Evolutionary conservation across 371 early-diverging fungal genomes (phyloP).

Genomic region (Zychaea mexicana): DNA sequence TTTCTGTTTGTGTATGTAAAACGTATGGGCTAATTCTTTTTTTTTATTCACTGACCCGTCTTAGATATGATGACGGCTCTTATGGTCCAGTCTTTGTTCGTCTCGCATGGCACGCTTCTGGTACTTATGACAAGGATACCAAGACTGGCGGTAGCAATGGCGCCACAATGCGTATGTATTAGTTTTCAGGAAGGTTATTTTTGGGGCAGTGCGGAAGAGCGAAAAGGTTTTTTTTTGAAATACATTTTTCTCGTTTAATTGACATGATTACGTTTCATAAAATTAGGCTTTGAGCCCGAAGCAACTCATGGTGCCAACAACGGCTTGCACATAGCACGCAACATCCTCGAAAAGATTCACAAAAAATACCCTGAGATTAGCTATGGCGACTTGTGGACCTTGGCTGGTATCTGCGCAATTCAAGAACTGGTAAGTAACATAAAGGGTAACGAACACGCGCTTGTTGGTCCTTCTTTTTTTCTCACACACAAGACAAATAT

Average conservation of each 20-base stretch:
- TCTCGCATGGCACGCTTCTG: slow-evolving; percentile 94
- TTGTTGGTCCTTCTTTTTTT: not conserved
- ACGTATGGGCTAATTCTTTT: not conserved
- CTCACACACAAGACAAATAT: not conserved
- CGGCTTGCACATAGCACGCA: slow-evolving; percentile 83
- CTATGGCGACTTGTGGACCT: slow-evolving; percentile 93
- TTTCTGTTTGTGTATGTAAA: not conserved
- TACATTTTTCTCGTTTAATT: not conserved
- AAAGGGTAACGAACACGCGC: too few relatives aligned
- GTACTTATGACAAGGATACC: slow-evolving; percentile 83
- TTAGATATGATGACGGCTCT: slow-evolving; percentile 92
- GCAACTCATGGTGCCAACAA: slow-evolving; percentile 82
- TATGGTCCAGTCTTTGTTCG: slow-evolving; percentile 89
- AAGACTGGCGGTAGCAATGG: slow-evolving; percentile 91
- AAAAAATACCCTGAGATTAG: slow-evolving; percentile 81
- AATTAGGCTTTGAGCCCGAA: slow-evolving; percentile 69
- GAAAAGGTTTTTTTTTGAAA: not conserved
- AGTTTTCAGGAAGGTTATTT: not conserved
- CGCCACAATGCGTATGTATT: slow-evolving; percentile 80
- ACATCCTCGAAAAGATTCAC: slow-evolving; percentile 83
- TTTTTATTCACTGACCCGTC: not conserved
- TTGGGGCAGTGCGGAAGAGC: not conserved
- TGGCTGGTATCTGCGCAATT: slow-evolving; percentile 89
- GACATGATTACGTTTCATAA: not conserved
- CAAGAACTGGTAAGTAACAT: slow-evolving; percentile 78